Evolutionary conservation across 129 eudicot species (phyloP), one percentile per base, ranked within the genome.

Genomic region (Glebionis coronaria): DNA sequence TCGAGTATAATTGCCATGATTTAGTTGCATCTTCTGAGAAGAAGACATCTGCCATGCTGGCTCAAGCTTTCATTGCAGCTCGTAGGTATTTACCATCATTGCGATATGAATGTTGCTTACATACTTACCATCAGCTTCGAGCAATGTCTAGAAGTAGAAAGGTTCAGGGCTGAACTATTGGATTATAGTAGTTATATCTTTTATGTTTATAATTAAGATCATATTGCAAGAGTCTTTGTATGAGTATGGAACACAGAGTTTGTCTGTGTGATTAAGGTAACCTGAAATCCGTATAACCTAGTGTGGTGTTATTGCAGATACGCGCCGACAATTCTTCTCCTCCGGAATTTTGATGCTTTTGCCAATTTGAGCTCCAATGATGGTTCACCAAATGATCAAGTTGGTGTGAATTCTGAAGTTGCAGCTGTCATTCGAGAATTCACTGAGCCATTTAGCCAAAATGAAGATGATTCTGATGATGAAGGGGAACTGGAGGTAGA

Each of bases 261-360:
- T 29, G 61, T 50, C 27, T 67, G 5, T 51, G 61, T 67, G 31
- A 18, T 67, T 49, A 27, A 46, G 25, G 25, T 40, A 29, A 28
- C 52, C 18, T 45, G 67, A 27, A 49, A 19, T 44, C 57, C 60
- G 61, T 56, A 50, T 63, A 35, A 35, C 65, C 56, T 75, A 46
- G 63, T 54, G 20, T 58, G 52, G 44, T 68, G 35, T 63, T 50
- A 27, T 66, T 64, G 68, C 85, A 92, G 98, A 74, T 92, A 92
- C 73, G 73, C 89, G 16, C 98, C 98, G 38, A 82, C 98, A 47
- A 86, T 92, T 75, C 90, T 92, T 79, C 90, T 92, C 20, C 94
- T 92, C 67, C 96, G 95, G 12, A 87, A 88, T 77, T 92, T 88
- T 80, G 95, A 92, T 74, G 89, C 86, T 62, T 86, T 85, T 69